Percentiles rank a stretch among this genome's conserved stretches.
Evolutionary conservation across 2,329 filamentous ascomycete species (phyloP).

Genomic region (Dactylellina drechsleri): DNA sequence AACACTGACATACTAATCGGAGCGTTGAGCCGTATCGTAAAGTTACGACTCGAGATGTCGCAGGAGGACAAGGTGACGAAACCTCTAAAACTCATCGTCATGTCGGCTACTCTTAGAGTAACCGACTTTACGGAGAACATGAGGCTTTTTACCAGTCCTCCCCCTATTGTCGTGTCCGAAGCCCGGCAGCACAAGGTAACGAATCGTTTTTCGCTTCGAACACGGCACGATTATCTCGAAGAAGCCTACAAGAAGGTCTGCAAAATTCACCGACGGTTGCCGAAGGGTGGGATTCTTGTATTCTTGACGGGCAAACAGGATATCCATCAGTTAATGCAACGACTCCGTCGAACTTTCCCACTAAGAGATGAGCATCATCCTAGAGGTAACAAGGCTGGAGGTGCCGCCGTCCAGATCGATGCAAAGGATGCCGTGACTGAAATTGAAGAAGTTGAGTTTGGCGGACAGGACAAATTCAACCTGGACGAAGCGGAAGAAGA

Average conservation of each 20-base stretch:
- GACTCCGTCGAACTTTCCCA: slow-evolving; percentile 73
- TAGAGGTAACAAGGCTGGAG: slow-evolving; percentile 52
- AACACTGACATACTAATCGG: slow-evolving; percentile 99
- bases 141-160: slow-evolving; percentile 78
- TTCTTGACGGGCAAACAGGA: slow-evolving; percentile 95
- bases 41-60: slow-evolving; percentile 78
- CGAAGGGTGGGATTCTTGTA: slow-evolving; percentile 86
- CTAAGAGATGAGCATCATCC: slow-evolving; percentile 58
- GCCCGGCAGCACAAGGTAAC: slow-evolving; percentile 92
- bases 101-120: slow-evolving; percentile 94
- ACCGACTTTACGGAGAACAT: slow-evolving; percentile 89
- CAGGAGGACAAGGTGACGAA: slow-evolving; percentile 73
- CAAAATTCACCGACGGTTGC: slow-evolving; percentile 87
- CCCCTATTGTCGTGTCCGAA: slow-evolving; percentile 87
- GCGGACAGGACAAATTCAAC: slow-evolving; percentile 70
- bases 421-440: slow-evolving; percentile 80
- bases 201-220: slow-evolving; percentile 84
- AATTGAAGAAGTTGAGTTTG: slow-evolving; percentile 86
- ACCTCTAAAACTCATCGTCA: slow-evolving; percentile 92
- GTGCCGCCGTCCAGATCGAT: slow-evolving; percentile 73
- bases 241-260: slow-evolving; percentile 89
- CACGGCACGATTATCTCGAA: slow-evolving; percentile 86
- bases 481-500: slow-evolving; percentile 70
- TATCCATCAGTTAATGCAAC: slow-evolving; percentile 83
- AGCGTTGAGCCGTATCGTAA: slow-evolving; percentile 92